Evolutionary conservation across 352 stramenopile genomes (phyloP), one percentile per base, ranked within the genome.

Genomic region (Globisporangium ultimum): DNA sequence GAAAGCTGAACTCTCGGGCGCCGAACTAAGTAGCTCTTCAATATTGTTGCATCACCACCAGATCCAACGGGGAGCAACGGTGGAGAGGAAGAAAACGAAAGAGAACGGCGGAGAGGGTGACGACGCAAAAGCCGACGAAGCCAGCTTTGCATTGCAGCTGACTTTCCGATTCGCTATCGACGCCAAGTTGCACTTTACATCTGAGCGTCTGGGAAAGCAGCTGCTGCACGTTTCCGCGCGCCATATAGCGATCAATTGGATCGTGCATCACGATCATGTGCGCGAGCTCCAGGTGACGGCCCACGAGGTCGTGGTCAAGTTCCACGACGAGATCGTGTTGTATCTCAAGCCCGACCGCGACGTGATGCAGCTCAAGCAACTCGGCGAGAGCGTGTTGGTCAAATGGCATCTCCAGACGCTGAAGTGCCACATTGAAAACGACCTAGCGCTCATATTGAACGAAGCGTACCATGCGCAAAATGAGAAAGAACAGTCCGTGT

Each of bases 211-310:
- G 38, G 76, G 76, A 18, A 61, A 59, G 7, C 56, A 86, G 1
- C 68, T 73, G 17, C 7, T 88, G n/a, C 56, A 64, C 0, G 32
- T 85, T 4, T 53, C 68, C 28, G 67, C 63, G 2, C 72, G 84
- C 45, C 66, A 80, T 43, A 68, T 63, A 1, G 70, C 72, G 2
- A 48, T 84, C 9, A 90, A 81, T 49, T 46, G 78, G 54, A 87
- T 87, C 49, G 58, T 83, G 20, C 66, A 84, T 36, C 74, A 67
- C 10, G 64, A 76, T 28, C 64, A 60, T 1, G 53, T 63, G 7
- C 64, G 57, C 13, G 76, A 88, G 24, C 24, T 87, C 11, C 76
- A 90, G 43, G 49, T 88, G 43, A 87, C 76, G 24, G 53, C 88
- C 3, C 66, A 84, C 41, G 71, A 81, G 20, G n/a, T 86, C 22